Evolutionary conservation across 129 eudicot genomes (phyloP).

Genomic region (Ambrosia artemisiifolia): DNA sequence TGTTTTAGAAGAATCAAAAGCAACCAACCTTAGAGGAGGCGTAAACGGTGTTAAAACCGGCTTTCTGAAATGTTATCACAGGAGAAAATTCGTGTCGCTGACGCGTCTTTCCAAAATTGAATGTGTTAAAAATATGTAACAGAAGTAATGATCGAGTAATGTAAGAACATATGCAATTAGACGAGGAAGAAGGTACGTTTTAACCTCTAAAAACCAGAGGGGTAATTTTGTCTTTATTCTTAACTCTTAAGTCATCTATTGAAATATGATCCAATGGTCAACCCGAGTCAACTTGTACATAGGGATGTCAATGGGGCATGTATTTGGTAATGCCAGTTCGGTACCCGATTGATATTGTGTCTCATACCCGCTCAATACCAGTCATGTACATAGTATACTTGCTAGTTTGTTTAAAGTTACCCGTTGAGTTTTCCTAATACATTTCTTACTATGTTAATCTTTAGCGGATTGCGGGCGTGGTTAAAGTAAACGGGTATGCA

Average conservation of each 20-base stretch:
- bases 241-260: background rate
- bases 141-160: background rate
- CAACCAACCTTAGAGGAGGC: slow-evolving; percentile 13
- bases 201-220: background rate
- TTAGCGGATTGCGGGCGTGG: too few species aligned
- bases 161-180: too few species aligned
- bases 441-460: too few species aligned
- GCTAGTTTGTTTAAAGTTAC: too few species aligned
- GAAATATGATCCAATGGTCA: background rate
- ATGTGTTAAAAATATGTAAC: slow-evolving; percentile 10
- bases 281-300: too few species aligned
- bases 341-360: too few species aligned
- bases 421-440: too few species aligned
- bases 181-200: background rate
- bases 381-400: too few species aligned
- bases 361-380: too few species aligned
- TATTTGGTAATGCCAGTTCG: too few species aligned
- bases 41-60: slow-evolving; percentile 17
- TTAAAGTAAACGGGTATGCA: too few species aligned
- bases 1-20: slow-evolving; percentile 53
- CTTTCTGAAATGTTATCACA: slow-evolving; percentile 39
- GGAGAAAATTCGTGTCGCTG: slow-evolving; percentile 34
- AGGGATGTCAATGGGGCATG: too few species aligned
- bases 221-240: background rate
- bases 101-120: slow-evolving; percentile 12